phyloP scores from a whole-genome alignment of 495 filamentous ascomycete species.

The Schizothecium vesticola region DNA sequence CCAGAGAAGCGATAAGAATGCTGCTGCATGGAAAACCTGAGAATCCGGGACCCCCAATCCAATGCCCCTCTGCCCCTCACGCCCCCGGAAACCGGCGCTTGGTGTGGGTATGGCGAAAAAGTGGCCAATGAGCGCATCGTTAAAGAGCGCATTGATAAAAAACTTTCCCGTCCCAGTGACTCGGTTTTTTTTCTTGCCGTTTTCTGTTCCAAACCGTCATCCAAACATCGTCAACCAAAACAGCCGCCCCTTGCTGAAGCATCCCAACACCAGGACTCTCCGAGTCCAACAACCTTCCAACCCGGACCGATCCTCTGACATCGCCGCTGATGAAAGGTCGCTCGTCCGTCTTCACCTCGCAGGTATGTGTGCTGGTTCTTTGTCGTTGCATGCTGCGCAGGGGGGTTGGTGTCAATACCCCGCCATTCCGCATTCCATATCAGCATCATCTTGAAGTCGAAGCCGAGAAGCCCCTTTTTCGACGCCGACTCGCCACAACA shows the following conservation, averaged over 20 bases:
- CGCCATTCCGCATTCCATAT: conserved; percentile 9
- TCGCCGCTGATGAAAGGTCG: conserved; percentile 89
- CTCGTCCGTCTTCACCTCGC: conserved; percentile 91
- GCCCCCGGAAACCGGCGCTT: conserved; percentile 6
- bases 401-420: not conserved
- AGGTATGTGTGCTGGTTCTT: conserved; percentile 54
- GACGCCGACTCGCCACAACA: not conserved
- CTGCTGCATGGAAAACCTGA: not conserved
- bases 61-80: not conserved
- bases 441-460: not conserved
- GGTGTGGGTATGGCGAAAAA: not conserved
- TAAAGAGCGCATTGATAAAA: conserved; percentile 11
- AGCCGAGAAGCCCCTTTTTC: not conserved
- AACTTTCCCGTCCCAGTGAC: conserved; percentile 14
- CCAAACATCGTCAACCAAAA: conserved; percentile 7
- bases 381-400: not conserved
- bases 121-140: conserved; percentile 8
- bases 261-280: conserved; percentile 10
- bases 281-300: not conserved
- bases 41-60: not conserved
- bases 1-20: not conserved
- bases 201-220: conserved; percentile 9
- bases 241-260: not conserved
- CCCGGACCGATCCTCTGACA: conserved; percentile 13
- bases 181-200: conserved; percentile 10